phyloP scores from a whole-genome alignment of 108 stramenopile species.

The Nitzschia putrida region DNA sequence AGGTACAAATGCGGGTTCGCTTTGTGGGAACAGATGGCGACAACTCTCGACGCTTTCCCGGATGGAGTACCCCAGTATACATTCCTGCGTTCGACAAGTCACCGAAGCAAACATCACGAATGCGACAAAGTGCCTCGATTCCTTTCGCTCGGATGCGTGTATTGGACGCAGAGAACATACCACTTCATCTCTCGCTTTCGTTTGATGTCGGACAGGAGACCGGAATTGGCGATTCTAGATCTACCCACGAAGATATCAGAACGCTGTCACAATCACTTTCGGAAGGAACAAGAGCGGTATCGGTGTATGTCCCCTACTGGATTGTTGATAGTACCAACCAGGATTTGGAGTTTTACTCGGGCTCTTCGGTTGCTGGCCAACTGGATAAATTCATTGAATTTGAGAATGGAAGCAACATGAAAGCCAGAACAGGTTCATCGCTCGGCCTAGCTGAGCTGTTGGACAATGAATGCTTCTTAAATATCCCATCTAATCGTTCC shows the following conservation, averaged over 20 bases:
- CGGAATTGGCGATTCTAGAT: conserved; percentile 5
- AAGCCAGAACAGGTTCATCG: neutral
- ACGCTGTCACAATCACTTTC: conserved; percentile 24
- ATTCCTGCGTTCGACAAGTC: conserved; percentile 29
- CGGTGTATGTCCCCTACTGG: conserved; percentile 55
- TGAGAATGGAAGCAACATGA: neutral
- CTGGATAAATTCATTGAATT: conserved; percentile 10
- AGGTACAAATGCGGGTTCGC: conserved; percentile 44
- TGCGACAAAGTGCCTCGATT: neutral
- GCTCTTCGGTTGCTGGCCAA: conserved; percentile 45
- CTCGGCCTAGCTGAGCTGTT: conserved; percentile 51
- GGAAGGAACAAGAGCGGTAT: conserved; percentile 33
- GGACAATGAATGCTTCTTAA: conserved; percentile 31
- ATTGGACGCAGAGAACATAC: conserved; percentile 30
- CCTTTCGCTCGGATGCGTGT: conserved; percentile 32
- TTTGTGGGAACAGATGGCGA: conserved; percentile 45
- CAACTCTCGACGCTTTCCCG: conserved; percentile 38
- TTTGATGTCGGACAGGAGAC: conserved; percentile 12
- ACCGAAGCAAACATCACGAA: neutral
- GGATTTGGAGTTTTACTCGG: conserved; percentile 52
- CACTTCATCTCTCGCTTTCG: conserved; percentile 44
- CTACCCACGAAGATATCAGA: conserved; percentile 5
- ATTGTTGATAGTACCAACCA: conserved; percentile 56
- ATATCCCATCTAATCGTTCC: conserved; percentile 12
- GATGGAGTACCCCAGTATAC: conserved; percentile 50